Evolutionary conservation across 2,329 filamentous ascomycete species (phyloP), one percentile per base, ranked within the genome.

Genomic region (Corniculantispora saksenae): DNA sequence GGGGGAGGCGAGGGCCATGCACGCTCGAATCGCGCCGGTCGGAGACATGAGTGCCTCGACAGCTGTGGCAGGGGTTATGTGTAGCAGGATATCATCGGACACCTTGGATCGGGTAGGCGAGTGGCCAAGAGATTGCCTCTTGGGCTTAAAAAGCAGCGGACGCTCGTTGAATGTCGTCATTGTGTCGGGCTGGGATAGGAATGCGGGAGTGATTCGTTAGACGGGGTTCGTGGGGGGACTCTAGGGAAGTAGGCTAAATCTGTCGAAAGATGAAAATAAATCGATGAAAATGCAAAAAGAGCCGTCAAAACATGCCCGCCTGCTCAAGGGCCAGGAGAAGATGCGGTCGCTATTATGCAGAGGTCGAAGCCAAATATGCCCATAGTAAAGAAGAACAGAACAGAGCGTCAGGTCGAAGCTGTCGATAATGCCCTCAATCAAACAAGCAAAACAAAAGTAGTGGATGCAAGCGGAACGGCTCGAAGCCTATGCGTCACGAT

Each of bases 1-100:
- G 3, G 83, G 78, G 1, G 89, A 88, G 19, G 89, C 86, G 43
- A 80, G 81, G 66, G 88, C 84, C 66, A 93, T 83, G 72, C 88
- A 91, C 55, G 77, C 73, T 72, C 83, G 84, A 21, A 90, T 74
- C 50, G 81, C 75, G 43, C 83, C 84, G 5, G 79, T 81, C 23
- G 84, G 83, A 57, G 79, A 79, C 55, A 81, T 81, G 69, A 92
- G 83, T 19, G 87, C 84, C 66, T 88, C 83, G 66, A 90, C 79
- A 29, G 85, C 88, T 32, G 83, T 83, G 45, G 84, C 79, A 1
- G 89, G 89, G 4, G 85, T 83, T 32, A 92, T 80, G 70, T 86
- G 83, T 66, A 83, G 78, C 65, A 91, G 81, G 45, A 91, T 80
- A 68, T 89, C 86, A 72, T 90, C 86, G 58, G 77, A 73, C 35